Evolutionary conservation across 2,329 filamentous ascomycete species (phyloP), one percentile per base, ranked within the genome.

Genomic region (Chrysosporium queenslandicum): DNA sequence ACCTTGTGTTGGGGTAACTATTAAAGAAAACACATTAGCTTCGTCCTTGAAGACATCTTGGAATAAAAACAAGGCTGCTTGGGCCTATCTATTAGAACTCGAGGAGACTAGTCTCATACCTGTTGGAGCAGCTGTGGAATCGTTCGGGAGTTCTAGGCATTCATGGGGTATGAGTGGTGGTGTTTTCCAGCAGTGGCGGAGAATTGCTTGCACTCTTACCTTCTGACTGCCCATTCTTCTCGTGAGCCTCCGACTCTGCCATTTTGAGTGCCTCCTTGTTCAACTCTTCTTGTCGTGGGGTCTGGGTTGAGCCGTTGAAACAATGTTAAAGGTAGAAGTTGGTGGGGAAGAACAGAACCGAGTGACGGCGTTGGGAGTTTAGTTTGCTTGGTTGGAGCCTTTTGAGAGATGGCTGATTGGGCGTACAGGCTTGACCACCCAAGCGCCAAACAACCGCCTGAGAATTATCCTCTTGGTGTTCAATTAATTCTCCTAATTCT

Each of bases 1-100:
- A 55, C 53, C 53, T 55, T 53, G 27, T 27, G 27, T 23, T 37
- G 50, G 25, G 32, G 30, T 46, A 49, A 30, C 37, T 23, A 45
- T 45, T 25, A 23, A 32, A 34, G 4, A 32, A 32, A 50, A 32
- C 25, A 8, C 14, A 25, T 50, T 36, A 50, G 47, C 36, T 32
- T 37, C 18, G 20, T 32, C 9, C 4, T 16, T 30, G 29, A 20
- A 12, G 6, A 25, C 8, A 46, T 21, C 43, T 46, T 36, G 30
- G 20, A 29, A 5, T 23, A 16, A 36, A 9, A 36, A 25, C 9
- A 34, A 2, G 18, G n/a, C 23, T 32, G n/a, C 16, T 16, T n/a
- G 18, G 23, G 18, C 30, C 12, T 3, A 7, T 25, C 30, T 16
- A 29, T 41, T 23, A 9, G 9, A 34, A 3, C 8, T 34, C 29